Evolutionary conservation across 176 grass and related monocot species (phyloP).

Genomic region (Calamus simplicifolius): DNA sequence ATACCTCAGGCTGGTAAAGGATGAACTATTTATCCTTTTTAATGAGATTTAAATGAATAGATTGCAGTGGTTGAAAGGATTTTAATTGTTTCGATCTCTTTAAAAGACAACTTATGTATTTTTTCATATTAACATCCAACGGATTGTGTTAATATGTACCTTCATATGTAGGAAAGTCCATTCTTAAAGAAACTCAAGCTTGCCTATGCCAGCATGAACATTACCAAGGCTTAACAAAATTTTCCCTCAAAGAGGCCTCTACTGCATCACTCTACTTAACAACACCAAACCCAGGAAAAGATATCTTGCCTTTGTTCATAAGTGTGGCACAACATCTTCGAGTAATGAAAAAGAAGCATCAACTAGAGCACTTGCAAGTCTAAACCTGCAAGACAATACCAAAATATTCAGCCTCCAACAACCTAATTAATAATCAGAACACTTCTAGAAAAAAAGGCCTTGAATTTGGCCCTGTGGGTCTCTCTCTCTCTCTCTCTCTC

Average conservation of each 20-base stretch:
- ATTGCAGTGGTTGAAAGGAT: too few species aligned
- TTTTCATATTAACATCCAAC: too few species aligned
- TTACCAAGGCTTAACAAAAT: slow-evolving; percentile 35
- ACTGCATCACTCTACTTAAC: slow-evolving; percentile 37
- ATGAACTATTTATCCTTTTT: too few species aligned
- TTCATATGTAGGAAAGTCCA: background rate
- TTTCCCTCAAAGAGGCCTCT: slow-evolving; percentile 27
- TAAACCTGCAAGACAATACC: slow-evolving; percentile 89
- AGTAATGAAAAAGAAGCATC: slow-evolving; percentile 77
- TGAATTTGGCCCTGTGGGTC: slow-evolving; percentile 88
- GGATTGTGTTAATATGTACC: too few species aligned
- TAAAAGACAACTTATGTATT: too few species aligned
- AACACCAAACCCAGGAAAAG: slow-evolving; percentile 82
- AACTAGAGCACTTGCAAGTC: slow-evolving; percentile 45
- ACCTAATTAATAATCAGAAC: slow-evolving; percentile 79
- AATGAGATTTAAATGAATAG: too few species aligned
- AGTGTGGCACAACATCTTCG: slow-evolving; percentile 95
- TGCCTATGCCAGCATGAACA: slow-evolving; percentile 31
- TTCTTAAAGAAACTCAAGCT: slow-evolving; percentile 40
- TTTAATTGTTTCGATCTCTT: too few species aligned
- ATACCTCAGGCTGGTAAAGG: too few species aligned
- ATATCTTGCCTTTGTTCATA: slow-evolving; percentile 73
- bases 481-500: too few species aligned
- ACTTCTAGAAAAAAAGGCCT: slow-evolving; percentile 91
- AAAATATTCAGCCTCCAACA: slow-evolving; percentile 93